Conservation (phyloP, 1,284 basidiomycete genomes). For the Paramarasmius palmivorus region DNA sequence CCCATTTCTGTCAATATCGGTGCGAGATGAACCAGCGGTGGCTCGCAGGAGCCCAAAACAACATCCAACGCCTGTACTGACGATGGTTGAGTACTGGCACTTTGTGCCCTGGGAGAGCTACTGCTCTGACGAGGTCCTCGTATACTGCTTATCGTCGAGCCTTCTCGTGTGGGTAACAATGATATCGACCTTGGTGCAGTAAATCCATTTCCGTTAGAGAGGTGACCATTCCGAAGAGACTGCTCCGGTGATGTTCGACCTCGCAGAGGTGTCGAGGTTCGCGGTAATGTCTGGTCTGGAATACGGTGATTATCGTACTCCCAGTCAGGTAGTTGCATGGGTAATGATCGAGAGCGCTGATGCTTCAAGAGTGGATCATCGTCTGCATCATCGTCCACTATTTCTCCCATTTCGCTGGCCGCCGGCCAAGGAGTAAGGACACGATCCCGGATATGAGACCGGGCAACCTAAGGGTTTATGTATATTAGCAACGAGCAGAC, state of each 20-base stretch:
- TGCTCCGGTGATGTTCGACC: no score
- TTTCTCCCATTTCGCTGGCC: constrained; percentile 1
- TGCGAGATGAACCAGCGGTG: constrained; percentile 58
- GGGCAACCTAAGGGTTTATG: background rate
- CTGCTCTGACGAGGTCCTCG: background rate
- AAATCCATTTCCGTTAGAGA: no score
- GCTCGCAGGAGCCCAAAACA: constrained; percentile 56
- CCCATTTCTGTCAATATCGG: constrained; percentile 57
- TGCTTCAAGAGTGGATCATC: background rate
- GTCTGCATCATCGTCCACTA: background rate
- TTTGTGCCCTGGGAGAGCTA: constrained; percentile 21
- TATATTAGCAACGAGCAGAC: background rate
- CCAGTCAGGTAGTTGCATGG: background rate
- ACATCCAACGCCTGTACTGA: constrained; percentile 29
- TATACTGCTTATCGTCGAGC: constrained; percentile 1
- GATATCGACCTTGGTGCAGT: background rate
- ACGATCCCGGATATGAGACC: constrained; percentile 1
- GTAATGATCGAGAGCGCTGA: background rate
- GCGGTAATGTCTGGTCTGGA: constrained; percentile 1
- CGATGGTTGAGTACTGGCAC: constrained; percentile 29
- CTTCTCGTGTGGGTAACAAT: background rate
- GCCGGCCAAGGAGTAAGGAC: constrained; percentile 12
- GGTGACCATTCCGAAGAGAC: no score
- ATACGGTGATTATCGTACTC: background rate
- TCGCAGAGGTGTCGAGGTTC: constrained; percentile 8